Base-by-base conservation (phyloP, 2,329 filamentous ascomycete species). In the Alternaria solani region DNA sequence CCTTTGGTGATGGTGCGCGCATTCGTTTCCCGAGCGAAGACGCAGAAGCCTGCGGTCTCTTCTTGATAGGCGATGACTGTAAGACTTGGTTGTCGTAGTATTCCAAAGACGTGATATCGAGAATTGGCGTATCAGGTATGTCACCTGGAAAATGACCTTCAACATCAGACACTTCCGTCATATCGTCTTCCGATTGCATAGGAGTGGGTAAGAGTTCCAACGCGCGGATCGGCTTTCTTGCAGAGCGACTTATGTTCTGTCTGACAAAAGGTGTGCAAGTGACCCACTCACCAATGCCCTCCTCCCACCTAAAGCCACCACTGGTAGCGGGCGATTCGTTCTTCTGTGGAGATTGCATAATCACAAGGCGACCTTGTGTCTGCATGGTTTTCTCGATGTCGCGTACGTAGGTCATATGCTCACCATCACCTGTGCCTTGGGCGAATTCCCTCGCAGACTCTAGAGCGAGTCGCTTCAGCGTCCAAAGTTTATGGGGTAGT, bases 241-340 rank as follows among this genome's bases (percentile, higher is more conserved):
- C 28, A 12, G 64, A 25, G 9, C 47, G 61, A 43, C 68, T 65
- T n/a, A 59, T 53, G 12, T 63, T 56, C 32, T 70, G 67, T 41
- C 68, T 72, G 7, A 59, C 52, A 63, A 76, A 76, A 0, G 81
- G 80, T 8, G 81, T 81, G 38, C 73, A 78, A 0, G 74, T 70
- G n/a, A 82, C 77, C 81, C 80, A 83, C 61, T 83, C 81, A 25
- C 79, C 79, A 36, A 83, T 77, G 9, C 79, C 80, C 48, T 81
- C 80, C 64, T 83, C 81, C 79, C 80, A 82, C 23, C 75, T 70
- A 54, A 79, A 79, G 4, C 75, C 76, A 14, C 71, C 70, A 28
- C 61, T 57, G n/a, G 42, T 57, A 5, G 70, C 62, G 3, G 72
- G 73, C 1, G 74, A 72, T 20, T 70, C 69, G 14, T 67, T 66